phyloP scores from a whole-genome alignment of 129 eudicot species.

The Chrysanthemum makinoi region DNA sequence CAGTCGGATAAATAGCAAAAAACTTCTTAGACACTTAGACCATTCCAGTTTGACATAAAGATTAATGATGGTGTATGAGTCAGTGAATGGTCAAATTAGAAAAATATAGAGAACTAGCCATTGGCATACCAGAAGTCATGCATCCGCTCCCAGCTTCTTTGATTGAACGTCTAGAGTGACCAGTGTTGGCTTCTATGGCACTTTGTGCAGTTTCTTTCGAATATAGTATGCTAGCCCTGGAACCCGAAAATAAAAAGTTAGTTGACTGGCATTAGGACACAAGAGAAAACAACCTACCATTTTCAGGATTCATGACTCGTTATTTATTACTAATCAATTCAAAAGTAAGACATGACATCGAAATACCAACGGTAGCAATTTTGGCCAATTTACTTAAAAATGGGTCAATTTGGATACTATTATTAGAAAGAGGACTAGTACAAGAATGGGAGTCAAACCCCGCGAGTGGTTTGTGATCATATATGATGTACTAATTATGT shows the following conservation, averaged over 20 bases:
- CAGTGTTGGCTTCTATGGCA: neutral
- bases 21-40: neutral
- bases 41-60: too few species aligned
- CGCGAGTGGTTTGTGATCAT: neutral
- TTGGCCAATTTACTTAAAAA: neutral
- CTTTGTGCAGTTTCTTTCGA: constrained; percentile 5
- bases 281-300: too few species aligned
- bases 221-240: constrained; percentile 1
- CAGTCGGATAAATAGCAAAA: neutral
- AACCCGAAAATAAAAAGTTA: neutral
- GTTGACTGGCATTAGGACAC: too few species aligned
- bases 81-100: neutral
- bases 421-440: too few species aligned
- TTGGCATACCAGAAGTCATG: neutral
- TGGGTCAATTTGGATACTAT: neutral
- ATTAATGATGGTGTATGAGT: too few species aligned
- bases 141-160: neutral
- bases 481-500: neutral
- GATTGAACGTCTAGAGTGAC: neutral
- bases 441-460: too few species aligned
- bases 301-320: neutral
- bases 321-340: neutral
- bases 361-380: neutral
- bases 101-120: neutral
- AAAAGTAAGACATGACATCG: neutral